Percentiles rank a stretch among this genome's conserved stretches.
Conservation (phyloP, 2,329 filamentous ascomycete genomes). For the Calonectria multiphialidica region DNA sequence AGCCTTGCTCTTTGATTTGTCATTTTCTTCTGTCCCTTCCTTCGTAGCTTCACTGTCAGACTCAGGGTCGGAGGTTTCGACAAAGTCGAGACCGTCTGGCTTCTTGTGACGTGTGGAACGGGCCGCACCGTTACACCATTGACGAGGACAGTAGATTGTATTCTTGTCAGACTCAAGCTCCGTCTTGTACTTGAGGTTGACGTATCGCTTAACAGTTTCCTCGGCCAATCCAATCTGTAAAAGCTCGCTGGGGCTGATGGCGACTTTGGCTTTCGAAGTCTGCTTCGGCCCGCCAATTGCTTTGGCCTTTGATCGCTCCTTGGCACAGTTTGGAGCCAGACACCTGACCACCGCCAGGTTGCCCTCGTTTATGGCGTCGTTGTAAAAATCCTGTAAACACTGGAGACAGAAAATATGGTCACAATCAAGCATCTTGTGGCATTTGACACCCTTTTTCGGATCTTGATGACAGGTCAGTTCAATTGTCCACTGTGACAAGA, state of each 20-base stretch:
- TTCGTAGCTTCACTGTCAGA: slow-evolving; percentile 60
- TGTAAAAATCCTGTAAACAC: slow-evolving; percentile 94
- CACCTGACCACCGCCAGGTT: slow-evolving; percentile 85
- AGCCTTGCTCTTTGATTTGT: slow-evolving; percentile 37
- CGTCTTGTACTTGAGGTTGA: slow-evolving; percentile 91
- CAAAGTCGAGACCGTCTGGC: slow-evolving; percentile 73
- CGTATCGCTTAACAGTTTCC: slow-evolving; percentile 85
- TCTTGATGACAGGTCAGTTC: slow-evolving; percentile 61
- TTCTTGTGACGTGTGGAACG: slow-evolving; percentile 80
- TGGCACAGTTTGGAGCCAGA: slow-evolving; percentile 82
- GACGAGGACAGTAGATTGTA: slow-evolving; percentile 91
- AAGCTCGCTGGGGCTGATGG: slow-evolving; percentile 86
- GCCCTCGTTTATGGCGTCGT: slow-evolving; percentile 86
- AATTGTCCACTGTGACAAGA: background rate
- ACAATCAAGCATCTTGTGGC: slow-evolving; percentile 86
- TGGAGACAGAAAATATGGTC: slow-evolving; percentile 90
- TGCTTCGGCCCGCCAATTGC: slow-evolving; percentile 37
- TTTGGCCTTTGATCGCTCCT: slow-evolving; percentile 60
- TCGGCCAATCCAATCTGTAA: slow-evolving; percentile 79
- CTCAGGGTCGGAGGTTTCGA: slow-evolving; percentile 67
- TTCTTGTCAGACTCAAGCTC: slow-evolving; percentile 92
- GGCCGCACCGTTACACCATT: slow-evolving; percentile 93
- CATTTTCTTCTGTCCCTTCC: slow-evolving; percentile 39
- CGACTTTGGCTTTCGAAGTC: slow-evolving; percentile 71
- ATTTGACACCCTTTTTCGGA: slow-evolving; percentile 87